phyloP scores from a whole-genome alignment of 768 basidiomycete genomes.

The Boletus huronensis region DNA sequence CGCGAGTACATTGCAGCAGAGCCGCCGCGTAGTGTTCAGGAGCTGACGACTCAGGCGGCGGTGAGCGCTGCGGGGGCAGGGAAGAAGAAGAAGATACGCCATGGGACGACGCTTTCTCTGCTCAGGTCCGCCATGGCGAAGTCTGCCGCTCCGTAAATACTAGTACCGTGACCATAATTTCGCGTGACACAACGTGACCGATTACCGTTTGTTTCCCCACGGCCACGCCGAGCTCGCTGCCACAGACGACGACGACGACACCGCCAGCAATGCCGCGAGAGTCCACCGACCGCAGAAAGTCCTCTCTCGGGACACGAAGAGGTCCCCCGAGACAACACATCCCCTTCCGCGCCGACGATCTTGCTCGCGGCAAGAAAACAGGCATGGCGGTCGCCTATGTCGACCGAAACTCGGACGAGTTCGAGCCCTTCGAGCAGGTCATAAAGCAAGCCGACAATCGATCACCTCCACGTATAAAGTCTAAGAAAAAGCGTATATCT shows the following conservation, averaged over 20 bases:
- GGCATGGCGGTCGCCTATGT: conserved; percentile 67
- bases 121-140: conserved; percentile 22
- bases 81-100: background rate
- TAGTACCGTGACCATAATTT: conserved; percentile 13
- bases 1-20: conserved; percentile 42
- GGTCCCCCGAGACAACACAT: conserved; percentile 64
- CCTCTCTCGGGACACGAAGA: conserved; percentile 46
- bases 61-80: conserved; percentile 3
- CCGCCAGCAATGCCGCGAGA: conserved; percentile 27
- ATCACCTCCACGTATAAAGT: conserved; percentile 56
- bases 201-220: conserved; percentile 23
- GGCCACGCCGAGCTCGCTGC: conserved; percentile 11
- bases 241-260: conserved; percentile 7
- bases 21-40: conserved; percentile 19
- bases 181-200: conserved; percentile 27
- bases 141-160: background rate
- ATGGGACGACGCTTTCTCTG: conserved; percentile 8
- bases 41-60: conserved; percentile 14
- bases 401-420: conserved; percentile 74
- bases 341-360: conserved; percentile 76
- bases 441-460: conserved; percentile 65
- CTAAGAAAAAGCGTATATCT: conserved; percentile 47
- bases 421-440: conserved; percentile 76
- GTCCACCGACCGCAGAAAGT: conserved; percentile 29
- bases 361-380: conserved; percentile 76